Base-by-base conservation (phyloP, 805 yeast genomes). In the Yarrowia sp. region DNA sequence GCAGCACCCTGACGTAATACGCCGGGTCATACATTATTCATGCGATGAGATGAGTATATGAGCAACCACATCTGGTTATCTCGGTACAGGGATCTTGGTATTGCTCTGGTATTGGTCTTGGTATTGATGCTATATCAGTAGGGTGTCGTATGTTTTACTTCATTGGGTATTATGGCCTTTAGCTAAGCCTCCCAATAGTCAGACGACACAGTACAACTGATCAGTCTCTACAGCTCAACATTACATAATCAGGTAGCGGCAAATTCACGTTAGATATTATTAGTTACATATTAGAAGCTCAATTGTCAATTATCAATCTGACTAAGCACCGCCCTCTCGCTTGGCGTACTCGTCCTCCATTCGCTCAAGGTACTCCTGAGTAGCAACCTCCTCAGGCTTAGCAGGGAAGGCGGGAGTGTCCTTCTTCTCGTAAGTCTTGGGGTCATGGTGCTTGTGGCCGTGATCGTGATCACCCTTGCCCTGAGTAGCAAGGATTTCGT, bases 341-440 rank as follows among this genome's bases (percentile, higher is more conserved):
- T 72, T 72, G 61, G 84, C 80, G 28, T 83, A 81, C 71, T 83
- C 86, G 50, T 83, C 86, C 62, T 72, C 74, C 68, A 72, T 72
- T 18, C 72, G 64, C 65, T 72, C 74, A 35, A 66, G 65, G 44
- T 72, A 72, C 39, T 65, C 66, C 42, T 57, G 65, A 14, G 65
- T 71, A 48, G 66, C 67, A 22, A 62, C 66, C 57, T 66, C 69
- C 53, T 60, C 41, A n/a, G 67, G 17, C 44, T 35, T 43, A 9
- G 64, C 64, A 33, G 64, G 45, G 60, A 15, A 28, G 45, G 44
- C 13, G 8, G 41, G n/a, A 4, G 38, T 11, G 47, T 55, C 61
- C 47, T 55, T 53, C 58, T 51, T 51, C 8, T 53, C 60, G 7
- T 14, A 22, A 14, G 36, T 39, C 35, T 39, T 31, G 61, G 47